phyloP scores from a whole-genome alignment of 495 filamentous ascomycete genomes.

The Lepraria neglecta region DNA sequence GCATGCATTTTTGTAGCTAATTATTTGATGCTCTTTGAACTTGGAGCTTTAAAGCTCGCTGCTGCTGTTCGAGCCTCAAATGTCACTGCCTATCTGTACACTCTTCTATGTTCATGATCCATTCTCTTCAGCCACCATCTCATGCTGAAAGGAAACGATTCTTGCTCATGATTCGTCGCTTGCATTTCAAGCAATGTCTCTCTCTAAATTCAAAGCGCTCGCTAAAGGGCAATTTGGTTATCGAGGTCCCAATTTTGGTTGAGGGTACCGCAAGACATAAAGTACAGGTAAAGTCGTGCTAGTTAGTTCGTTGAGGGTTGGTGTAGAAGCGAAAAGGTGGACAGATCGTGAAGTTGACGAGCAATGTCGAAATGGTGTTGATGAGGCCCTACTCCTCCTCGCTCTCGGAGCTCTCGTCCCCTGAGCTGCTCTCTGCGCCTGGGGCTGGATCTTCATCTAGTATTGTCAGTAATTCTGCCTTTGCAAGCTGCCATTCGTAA shows the following conservation, averaged over 20 bases:
- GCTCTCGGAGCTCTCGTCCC: constrained; percentile 49
- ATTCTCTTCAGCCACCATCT: neutral
- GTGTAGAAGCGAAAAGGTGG: neutral
- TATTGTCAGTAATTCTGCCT: constrained; percentile 12
- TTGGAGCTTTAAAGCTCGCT: neutral
- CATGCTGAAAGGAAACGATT: constrained; percentile 4
- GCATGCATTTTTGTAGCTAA: no score
- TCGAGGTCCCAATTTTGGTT: neutral
- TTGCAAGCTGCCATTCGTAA: neutral
- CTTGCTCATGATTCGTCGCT: constrained; percentile 16
- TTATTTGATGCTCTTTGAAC: neutral
- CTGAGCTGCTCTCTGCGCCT: constrained; percentile 45
- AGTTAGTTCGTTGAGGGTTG: neutral
- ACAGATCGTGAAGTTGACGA: neutral
- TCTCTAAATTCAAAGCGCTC: constrained; percentile 14
- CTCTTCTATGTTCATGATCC: neutral
- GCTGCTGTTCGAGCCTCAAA: neutral
- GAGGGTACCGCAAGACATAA: neutral
- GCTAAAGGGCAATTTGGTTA: constrained; percentile 15
- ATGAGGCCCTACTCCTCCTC: constrained; percentile 43
- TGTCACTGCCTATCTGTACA: constrained; percentile 11
- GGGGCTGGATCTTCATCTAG: constrained; percentile 36
- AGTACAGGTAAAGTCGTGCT: constrained; percentile 12
- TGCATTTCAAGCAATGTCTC: neutral
- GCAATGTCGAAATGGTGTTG: no score